phyloP scores from a whole-genome alignment of 2,329 filamentous ascomycete genomes.

The Sarocladium brachiariae region DNA sequence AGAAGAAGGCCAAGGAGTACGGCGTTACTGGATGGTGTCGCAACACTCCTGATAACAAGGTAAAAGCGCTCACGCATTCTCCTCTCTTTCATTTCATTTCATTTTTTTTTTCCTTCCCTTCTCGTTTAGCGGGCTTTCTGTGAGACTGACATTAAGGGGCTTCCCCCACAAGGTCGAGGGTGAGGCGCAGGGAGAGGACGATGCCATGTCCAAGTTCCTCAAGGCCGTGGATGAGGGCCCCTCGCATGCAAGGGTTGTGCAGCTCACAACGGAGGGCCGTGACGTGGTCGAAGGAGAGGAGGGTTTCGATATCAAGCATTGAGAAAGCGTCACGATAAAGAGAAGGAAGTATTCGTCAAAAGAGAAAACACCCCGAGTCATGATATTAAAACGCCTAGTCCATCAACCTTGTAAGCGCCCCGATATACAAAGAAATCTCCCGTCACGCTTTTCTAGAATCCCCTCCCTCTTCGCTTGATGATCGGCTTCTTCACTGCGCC shows the following conservation, averaged over 20 bases:
- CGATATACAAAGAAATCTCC: too few species aligned
- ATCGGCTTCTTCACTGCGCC: slow-evolving; percentile 57
- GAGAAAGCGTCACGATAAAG: slow-evolving; percentile 11
- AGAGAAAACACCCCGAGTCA: neutral
- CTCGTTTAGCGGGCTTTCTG: too few species aligned
- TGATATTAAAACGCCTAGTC: neutral
- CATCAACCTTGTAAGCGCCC: too few species aligned
- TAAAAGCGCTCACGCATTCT: slow-evolving; percentile 17
- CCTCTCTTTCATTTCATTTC: too few species aligned
- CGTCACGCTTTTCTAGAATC: slow-evolving; percentile 30
- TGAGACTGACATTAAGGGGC: slow-evolving; percentile 12
- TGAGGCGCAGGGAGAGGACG: slow-evolving; percentile 72
- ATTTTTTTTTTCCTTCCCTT: too few species aligned
- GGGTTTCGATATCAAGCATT: slow-evolving; percentile 52
- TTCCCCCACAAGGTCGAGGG: slow-evolving; percentile 63
- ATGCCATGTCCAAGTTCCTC: slow-evolving; percentile 61
- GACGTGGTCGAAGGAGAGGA: slow-evolving; percentile 59
- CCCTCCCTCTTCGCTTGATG: slow-evolving; percentile 48
- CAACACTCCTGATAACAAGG: slow-evolving; percentile 52
- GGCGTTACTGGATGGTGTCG: slow-evolving; percentile 55
- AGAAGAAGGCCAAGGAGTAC: slow-evolving; percentile 41
- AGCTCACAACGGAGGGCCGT: slow-evolving; percentile 63
- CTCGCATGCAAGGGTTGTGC: slow-evolving; percentile 61
- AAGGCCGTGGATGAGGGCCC: slow-evolving; percentile 72
- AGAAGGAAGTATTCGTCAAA: neutral